Conservation (phyloP, 2,329 filamentous ascomycete species). For the Hymenoscyphus linearis region DNA sequence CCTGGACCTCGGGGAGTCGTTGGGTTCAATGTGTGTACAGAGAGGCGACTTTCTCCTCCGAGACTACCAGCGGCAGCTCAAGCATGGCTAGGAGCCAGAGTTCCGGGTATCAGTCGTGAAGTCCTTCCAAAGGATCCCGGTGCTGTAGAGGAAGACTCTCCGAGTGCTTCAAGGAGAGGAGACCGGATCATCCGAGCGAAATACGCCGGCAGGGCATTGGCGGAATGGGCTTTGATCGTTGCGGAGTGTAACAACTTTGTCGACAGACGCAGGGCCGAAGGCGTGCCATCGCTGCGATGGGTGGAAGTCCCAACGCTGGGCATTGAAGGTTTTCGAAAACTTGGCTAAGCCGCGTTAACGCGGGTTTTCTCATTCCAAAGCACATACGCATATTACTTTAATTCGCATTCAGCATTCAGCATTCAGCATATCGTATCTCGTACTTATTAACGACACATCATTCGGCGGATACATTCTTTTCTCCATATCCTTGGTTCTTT, state of each 20-base stretch:
- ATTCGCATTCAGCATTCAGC: neutral
- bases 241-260: slow-evolving; percentile 78
- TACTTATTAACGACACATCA: neutral
- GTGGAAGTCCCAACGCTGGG: slow-evolving; percentile 65
- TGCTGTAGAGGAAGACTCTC: slow-evolving; percentile 8
- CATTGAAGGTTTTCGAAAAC: slow-evolving; percentile 54
- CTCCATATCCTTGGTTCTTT: neutral
- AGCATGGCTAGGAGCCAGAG: slow-evolving; percentile 45
- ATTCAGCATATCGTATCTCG: neutral
- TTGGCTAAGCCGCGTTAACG: slow-evolving; percentile 19
- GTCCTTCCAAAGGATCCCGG: slow-evolving; percentile 23
- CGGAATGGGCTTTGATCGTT: slow-evolving; percentile 72
- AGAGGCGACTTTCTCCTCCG: slow-evolving; percentile 61
- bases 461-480: neutral
- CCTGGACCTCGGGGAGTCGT: slow-evolving; percentile 5
- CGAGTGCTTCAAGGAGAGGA: slow-evolving; percentile 3
- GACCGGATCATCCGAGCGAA: slow-evolving; percentile 38
- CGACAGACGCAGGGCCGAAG: slow-evolving; percentile 69
- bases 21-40: slow-evolving; percentile 24
- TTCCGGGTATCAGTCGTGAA: slow-evolving; percentile 26
- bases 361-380: neutral
- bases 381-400: neutral
- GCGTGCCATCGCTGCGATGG: slow-evolving; percentile 58
- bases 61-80: slow-evolving; percentile 68
- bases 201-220: slow-evolving; percentile 67